These are phyloP conservation scores for Tolypocladium guangdongense DNA, from an alignment of 2,329 filamentous ascomycete genomes.

Conservation along the genomic window DNA sequence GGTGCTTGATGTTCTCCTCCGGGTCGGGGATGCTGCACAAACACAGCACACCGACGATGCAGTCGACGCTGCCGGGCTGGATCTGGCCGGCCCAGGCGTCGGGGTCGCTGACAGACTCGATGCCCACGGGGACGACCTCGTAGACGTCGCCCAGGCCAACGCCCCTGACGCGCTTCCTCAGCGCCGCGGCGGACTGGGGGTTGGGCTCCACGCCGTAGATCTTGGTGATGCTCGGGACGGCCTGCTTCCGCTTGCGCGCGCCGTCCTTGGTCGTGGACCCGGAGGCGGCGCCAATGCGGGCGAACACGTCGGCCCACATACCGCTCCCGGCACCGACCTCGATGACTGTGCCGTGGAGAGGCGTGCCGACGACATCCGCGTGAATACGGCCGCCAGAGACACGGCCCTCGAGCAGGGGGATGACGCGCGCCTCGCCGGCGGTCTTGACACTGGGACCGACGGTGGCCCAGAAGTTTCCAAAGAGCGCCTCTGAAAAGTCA, in stretches of 20 bases:
- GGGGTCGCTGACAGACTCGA: slow-evolving; percentile 40
- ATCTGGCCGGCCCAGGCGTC: slow-evolving; percentile 34
- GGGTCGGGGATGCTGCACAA: slow-evolving; percentile 55
- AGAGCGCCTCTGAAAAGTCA: slow-evolving; percentile 40
- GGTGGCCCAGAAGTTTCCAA: slow-evolving; percentile 48
- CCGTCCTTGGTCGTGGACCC: slow-evolving; percentile 2
- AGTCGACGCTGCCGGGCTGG: slow-evolving; percentile 40
- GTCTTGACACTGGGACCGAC: slow-evolving; percentile 39
- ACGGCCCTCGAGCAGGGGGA: slow-evolving; percentile 43
- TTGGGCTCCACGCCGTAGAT: slow-evolving; percentile 59
- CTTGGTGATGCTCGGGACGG: slow-evolving; percentile 22
- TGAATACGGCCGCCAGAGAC: slow-evolving; percentile 25
- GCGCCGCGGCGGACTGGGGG: slow-evolving; percentile 33
- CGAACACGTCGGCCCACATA: slow-evolving; percentile 47
- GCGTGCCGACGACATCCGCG: slow-evolving; percentile 20
- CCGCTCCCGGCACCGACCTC: slow-evolving; percentile 54
- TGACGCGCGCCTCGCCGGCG: slow-evolving; percentile 29
- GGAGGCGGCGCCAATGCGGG: slow-evolving; percentile 12
- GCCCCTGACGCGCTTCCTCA: slow-evolving; percentile 35
- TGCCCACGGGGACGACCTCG: slow-evolving; percentile 50
- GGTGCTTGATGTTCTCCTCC: slow-evolving; percentile 38
- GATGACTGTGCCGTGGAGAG: slow-evolving; percentile 40
- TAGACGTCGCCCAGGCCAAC: slow-evolving; percentile 47
- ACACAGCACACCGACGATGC: slow-evolving; percentile 49
- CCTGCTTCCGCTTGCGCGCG: slow-evolving; percentile 11